Evolutionary conservation across 176 grass and related monocot species (phyloP).

Genomic region (Musa troglodytarum): DNA sequence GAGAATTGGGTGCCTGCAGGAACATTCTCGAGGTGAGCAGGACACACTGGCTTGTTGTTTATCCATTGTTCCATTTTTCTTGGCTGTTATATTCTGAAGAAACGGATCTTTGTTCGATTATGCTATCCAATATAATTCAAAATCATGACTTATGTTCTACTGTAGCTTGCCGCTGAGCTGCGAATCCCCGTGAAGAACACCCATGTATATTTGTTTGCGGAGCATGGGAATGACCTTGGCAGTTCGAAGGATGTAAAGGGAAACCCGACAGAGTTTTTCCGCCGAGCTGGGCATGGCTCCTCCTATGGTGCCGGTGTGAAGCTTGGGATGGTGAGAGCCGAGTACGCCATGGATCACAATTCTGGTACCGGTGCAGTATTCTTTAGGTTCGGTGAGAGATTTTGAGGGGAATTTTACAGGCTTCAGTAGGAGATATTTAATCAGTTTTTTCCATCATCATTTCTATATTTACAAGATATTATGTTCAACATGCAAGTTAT

Average conservation of each 20-base stretch:
- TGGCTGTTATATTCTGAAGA: background rate
- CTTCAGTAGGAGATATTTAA: background rate
- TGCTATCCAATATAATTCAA: background rate
- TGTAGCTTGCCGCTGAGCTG: conserved; percentile 69
- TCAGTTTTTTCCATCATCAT: too few relatives aligned
- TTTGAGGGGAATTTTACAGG: conserved; percentile 37
- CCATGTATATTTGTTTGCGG: conserved; percentile 79
- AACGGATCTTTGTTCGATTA: background rate
- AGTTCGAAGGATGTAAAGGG: conserved; percentile 97
- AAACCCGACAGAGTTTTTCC: conserved; percentile 93
- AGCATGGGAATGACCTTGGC: conserved; percentile 92
- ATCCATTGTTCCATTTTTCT: background rate
- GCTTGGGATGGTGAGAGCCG: conserved; percentile 88
- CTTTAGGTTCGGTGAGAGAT: conserved; percentile 96
- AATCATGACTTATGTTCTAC: background rate
- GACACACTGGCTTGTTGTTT: background rate
- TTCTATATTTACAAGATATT: too few relatives aligned
- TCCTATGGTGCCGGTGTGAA: conserved; percentile 87
- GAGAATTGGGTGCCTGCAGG: conserved; percentile 85
- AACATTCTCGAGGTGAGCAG: conserved; percentile 88
- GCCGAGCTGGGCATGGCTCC: conserved; percentile 73
- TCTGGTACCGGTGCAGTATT: conserved; percentile 79
- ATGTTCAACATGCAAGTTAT: too few relatives aligned
- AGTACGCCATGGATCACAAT: conserved; percentile 96
- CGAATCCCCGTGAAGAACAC: conserved; percentile 75